Percentiles rank a stretch among this genome's conserved stretches.
These are phyloP conservation scores for Termitomyces eurrhizus DNA, from an alignment of 768 basidiomycete species.

Conservation along the genomic window DNA sequence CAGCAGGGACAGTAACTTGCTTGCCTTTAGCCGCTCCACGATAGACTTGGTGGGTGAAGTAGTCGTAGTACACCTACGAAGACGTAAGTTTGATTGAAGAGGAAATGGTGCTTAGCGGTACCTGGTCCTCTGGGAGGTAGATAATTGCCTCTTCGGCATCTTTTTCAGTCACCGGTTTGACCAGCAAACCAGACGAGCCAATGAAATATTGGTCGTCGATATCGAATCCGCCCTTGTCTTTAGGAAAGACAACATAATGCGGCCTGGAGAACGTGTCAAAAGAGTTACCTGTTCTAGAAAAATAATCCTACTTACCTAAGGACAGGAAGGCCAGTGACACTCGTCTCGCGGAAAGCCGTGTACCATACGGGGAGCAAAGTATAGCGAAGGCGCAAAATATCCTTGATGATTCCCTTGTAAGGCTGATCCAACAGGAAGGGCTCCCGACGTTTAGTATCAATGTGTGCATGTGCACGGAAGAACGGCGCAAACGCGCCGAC, in stretches of 20 bases:
- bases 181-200: conserved; percentile 82
- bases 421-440: conserved; percentile 91
- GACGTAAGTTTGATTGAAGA: not conserved
- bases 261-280: conserved; percentile 51
- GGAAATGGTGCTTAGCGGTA: conserved; percentile 20
- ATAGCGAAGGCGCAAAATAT: conserved; percentile 80
- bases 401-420: conserved; percentile 76
- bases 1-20: conserved; percentile 72
- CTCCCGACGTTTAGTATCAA: conserved; percentile 96
- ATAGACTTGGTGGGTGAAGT: conserved; percentile 70
- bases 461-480: conserved; percentile 97
- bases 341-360: conserved; percentile 91
- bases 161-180: conserved; percentile 83
- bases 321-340: conserved; percentile 76
- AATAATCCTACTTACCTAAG: conserved; percentile 51
- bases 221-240: conserved; percentile 79
- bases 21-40: conserved; percentile 64
- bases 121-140: conserved; percentile 87
- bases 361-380: conserved; percentile 92
- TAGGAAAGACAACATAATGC: conserved; percentile 93
- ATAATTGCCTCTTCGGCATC: conserved; percentile 66
- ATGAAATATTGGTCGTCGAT: conserved; percentile 95
- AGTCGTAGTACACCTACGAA: conserved; percentile 87
- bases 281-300: not conserved
- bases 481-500: conserved; percentile 94